These are phyloP conservation scores for Fusarium brachygibbosum DNA, from an alignment of 2,329 filamentous ascomycete genomes.

Conservation along the genomic window DNA sequence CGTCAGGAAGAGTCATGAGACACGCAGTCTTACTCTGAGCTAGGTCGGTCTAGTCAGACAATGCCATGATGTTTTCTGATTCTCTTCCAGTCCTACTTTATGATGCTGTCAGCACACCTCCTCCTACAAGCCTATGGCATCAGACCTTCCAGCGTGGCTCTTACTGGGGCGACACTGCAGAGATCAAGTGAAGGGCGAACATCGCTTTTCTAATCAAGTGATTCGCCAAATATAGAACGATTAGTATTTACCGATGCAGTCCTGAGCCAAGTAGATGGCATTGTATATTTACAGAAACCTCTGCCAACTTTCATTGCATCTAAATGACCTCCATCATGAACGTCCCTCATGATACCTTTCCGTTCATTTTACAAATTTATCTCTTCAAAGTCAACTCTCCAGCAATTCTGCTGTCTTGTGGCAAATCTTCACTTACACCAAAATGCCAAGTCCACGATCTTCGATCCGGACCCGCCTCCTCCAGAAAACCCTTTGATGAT, in stretches of 20 bases:
- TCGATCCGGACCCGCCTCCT: conserved; percentile 2
- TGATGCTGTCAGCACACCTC: not conserved
- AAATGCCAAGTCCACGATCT: not conserved
- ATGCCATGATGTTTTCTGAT: not conserved
- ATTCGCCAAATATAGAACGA: not conserved
- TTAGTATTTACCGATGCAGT: not conserved
- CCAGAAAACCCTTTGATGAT: conserved; percentile 7
- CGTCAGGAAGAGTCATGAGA: not conserved
- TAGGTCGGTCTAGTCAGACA: too few relatives aligned
- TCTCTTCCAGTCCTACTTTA: not conserved
- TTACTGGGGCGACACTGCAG: too few relatives aligned
- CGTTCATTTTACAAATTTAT: too few relatives aligned
- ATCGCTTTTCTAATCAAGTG: not conserved
- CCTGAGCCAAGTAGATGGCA: not conserved
- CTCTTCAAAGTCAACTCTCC: too few relatives aligned
- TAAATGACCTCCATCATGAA: too few relatives aligned
- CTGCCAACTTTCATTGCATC: not conserved
- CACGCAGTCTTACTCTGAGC: not conserved
- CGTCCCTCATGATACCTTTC: too few relatives aligned
- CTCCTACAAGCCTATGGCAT: not conserved
- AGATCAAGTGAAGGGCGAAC: not conserved
- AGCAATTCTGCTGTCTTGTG: not conserved
- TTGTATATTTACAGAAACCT: not conserved
- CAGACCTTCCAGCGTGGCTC: not conserved
- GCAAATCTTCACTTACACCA: not conserved